Evolutionary conservation across 768 basidiomycete genomes (phyloP), one percentile per base, ranked within the genome.

Genomic region (Termitomyces sp.): DNA sequence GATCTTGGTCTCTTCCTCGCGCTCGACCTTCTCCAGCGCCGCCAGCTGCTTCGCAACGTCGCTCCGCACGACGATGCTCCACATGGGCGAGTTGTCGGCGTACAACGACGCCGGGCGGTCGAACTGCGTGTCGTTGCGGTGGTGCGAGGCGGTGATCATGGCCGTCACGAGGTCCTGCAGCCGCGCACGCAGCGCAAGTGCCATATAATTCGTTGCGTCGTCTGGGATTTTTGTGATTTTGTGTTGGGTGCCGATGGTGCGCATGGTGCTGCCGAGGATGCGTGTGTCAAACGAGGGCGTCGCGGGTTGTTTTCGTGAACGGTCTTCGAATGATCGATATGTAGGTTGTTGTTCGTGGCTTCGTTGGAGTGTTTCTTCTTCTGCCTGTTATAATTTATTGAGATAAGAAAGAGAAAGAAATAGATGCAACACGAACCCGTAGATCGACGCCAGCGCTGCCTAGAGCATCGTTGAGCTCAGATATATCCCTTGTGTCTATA

Each of bases 391-490:
- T 63, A n/a, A 55, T 55, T 34, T 6, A 15, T 36, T 24, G 7
- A 13, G 54, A 18, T 20, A 55, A 16, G 13, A 7, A 49, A 48
- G 31, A 22, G 6, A 9, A 27, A 15, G 37, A 7, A 20, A 39
- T 24, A 31, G 15, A 34, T n/a, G 39, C 44, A 13, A 42, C 47
- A 41, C 79, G 61, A 63, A 89, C 91, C 68, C 88, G 74, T n/a
- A 94, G 74, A 73, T 94, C 92, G 7, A 94, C 91, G 12, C 92
- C 91, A 7, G 91, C 91, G 67, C 90, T 91, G 5, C 91, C 92
- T 1, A 94, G 73, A 4, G 91, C 92, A 64, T 94, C 91, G 57
- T 91, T 93, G 45, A 94, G 67, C 7, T 88, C 89, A 12, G 90
- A 83, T 36, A 93, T 82, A 65, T 93, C 91, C 4, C 85, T 73